phyloP scores from a whole-genome alignment of 768 basidiomycete species.

The Tulasnella sp. region DNA sequence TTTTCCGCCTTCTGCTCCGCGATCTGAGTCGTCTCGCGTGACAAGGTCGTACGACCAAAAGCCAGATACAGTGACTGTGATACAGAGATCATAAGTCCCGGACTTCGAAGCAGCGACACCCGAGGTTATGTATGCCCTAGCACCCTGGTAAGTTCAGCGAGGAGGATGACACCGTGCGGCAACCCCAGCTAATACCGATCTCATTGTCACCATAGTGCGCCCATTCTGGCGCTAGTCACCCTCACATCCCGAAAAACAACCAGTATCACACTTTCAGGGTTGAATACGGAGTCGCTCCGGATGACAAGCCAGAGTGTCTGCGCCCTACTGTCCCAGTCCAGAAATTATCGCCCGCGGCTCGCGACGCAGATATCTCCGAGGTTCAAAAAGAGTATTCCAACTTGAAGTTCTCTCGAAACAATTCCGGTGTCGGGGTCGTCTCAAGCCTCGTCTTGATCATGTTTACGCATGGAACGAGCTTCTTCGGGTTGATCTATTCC shows the following conservation, averaged over 20 bases:
- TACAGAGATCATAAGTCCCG: neutral
- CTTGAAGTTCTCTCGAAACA: neutral
- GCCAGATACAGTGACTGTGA: neutral
- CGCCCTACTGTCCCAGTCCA: neutral
- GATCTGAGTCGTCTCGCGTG: neutral
- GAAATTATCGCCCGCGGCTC: neutral
- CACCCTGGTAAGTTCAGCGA: neutral
- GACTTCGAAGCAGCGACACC: neutral
- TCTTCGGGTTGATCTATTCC: neutral
- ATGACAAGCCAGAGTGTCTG: neutral
- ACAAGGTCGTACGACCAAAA: neutral
- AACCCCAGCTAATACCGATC: neutral
- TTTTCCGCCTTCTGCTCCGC: no score
- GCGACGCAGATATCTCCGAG: neutral
- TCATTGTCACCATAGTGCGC: neutral
- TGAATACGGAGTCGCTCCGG: neutral
- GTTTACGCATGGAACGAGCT: neutral
- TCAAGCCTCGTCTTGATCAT: neutral
- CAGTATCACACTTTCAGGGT: neutral
- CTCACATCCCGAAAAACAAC: neutral
- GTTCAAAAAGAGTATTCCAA: neutral
- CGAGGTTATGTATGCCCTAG: neutral
- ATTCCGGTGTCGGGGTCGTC: neutral
- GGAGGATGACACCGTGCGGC: neutral
- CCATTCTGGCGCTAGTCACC: neutral